Percentiles rank a stretch among this genome's conserved stretches.
Evolutionary conservation across 73 alveolate species (phyloP).

Genomic region (Tetrahymena elliotti): DNA sequence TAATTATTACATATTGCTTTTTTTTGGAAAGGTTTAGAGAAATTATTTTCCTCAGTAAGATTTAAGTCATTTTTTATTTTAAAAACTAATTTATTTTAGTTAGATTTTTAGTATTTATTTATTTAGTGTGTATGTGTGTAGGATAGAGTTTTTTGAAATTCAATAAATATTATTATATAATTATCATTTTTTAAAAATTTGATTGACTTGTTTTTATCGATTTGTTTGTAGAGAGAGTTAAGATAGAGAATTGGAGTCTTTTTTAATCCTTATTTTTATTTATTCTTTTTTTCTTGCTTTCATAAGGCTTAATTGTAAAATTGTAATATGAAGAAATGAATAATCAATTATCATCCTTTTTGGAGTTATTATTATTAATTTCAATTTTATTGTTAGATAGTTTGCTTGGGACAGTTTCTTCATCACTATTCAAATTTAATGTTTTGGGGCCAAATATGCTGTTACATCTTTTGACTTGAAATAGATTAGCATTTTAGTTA

Average conservation of each 20-base stretch:
- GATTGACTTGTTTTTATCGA: too few species aligned
- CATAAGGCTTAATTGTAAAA: too few species aligned
- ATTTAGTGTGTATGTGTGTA: too few species aligned
- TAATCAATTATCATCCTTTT: not conserved
- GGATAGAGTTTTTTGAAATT: not conserved
- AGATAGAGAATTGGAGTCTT: too few species aligned
- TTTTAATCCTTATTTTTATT: too few species aligned
- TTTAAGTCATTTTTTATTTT: not conserved
- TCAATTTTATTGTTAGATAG: not conserved
- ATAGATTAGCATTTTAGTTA: not conserved
- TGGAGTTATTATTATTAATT: not conserved
- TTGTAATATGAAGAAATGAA: too few species aligned
- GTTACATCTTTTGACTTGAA: not conserved
- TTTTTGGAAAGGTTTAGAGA: too few species aligned
- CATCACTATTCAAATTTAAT: not conserved
- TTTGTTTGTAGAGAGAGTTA: too few species aligned
- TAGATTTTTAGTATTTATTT: not conserved
- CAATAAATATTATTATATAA: not conserved
- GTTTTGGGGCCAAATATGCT: not conserved
- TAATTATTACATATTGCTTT: too few species aligned
- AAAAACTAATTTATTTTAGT: not conserved
- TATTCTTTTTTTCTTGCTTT: too few species aligned
- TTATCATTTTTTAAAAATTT: too few species aligned
- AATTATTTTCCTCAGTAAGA: too few species aligned
- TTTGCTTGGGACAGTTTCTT: not conserved